These are phyloP conservation scores for Talaromyces sp. DNA, from an alignment of 2,329 filamentous ascomycete species.

Conservation along the genomic window DNA sequence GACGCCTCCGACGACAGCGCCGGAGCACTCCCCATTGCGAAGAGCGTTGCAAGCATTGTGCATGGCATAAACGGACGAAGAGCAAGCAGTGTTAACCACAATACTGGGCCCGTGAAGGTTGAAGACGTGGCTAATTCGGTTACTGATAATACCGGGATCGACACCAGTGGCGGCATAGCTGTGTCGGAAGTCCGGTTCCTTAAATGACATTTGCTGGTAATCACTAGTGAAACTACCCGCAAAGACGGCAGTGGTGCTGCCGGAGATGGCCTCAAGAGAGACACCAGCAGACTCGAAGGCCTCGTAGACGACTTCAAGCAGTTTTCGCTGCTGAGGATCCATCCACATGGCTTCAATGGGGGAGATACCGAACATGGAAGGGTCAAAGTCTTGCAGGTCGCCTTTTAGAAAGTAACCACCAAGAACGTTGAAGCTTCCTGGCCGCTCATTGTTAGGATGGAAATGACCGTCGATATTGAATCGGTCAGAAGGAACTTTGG, in stretches of 20 bases:
- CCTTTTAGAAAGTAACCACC: constrained; percentile 12
- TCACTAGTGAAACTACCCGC: constrained; percentile 19
- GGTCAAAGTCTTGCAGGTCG: constrained; percentile 20
- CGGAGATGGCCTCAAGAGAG: constrained; percentile 16
- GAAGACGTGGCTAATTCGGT: constrained; percentile 21
- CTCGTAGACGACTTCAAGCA: constrained; percentile 26
- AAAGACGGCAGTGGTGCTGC: constrained; percentile 18
- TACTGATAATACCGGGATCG: constrained; percentile 25
- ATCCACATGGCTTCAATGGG: constrained; percentile 19
- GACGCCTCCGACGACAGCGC: constrained; percentile 21
- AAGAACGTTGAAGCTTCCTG: constrained; percentile 11
- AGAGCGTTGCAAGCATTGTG: constrained; percentile 33
- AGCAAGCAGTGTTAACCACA: constrained; percentile 24
- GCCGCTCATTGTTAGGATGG: constrained; percentile 8
- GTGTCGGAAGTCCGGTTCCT: constrained; percentile 6
- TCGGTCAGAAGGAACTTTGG: constrained; percentile 13
- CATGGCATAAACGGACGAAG: constrained; percentile 35
- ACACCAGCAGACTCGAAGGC: constrained; percentile 22
- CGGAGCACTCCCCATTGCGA: constrained; percentile 17
- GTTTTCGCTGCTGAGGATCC: constrained; percentile 25
- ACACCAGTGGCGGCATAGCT: constrained; percentile 24
- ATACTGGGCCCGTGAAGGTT: constrained; percentile 10
- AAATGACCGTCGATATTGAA: constrained; percentile 10
- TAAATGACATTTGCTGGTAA: constrained; percentile 18
- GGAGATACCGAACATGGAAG: constrained; percentile 22